Conservation (phyloP, 1,139 yeast species). For the Lodderomyces beijingensis region DNA sequence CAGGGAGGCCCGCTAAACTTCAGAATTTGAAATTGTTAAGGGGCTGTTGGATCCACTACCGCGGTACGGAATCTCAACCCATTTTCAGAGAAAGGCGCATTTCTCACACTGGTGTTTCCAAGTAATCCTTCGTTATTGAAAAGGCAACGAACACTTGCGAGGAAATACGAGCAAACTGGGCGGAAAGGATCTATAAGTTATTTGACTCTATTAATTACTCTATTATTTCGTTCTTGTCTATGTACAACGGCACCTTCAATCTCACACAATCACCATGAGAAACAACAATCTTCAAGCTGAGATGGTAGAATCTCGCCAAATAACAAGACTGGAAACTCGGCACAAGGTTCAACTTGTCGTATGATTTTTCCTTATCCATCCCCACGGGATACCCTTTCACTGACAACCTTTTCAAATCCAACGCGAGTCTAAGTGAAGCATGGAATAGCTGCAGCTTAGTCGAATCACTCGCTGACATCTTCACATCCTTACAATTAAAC, state of each 20-base stretch:
- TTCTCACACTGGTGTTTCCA: too few species aligned
- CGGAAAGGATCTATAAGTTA: too few species aligned
- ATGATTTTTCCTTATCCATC: conserved; percentile 7
- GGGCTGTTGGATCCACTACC: too few species aligned
- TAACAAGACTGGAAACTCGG: conserved; percentile 41
- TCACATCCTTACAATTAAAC: conserved; percentile 5
- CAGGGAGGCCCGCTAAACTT: too few species aligned
- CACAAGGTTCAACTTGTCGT: conserved; percentile 24
- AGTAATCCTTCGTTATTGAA: too few species aligned
- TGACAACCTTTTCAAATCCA: conserved; percentile 10
- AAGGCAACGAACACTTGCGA: too few species aligned
- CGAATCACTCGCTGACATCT: conserved; percentile 4
- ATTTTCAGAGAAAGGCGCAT: too few species aligned
- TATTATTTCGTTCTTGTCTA: conserved; percentile 14
- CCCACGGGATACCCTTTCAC: conserved; percentile 11
- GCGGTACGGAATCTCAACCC: too few species aligned
- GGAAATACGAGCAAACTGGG: too few species aligned
- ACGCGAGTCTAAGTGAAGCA: conserved; percentile 9
- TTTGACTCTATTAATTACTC: too few species aligned
- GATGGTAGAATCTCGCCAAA: conserved; percentile 32
- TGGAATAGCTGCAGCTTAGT: too few species aligned
- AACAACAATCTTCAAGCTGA: conserved; percentile 25
- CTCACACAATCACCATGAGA: conserved; percentile 24
- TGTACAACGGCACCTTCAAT: conserved; percentile 31
- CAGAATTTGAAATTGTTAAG: too few species aligned